These are phyloP conservation scores for Hippophae rhamnoides DNA, from an alignment of 306 rosid genomes.

Conservation along the genomic window DNA sequence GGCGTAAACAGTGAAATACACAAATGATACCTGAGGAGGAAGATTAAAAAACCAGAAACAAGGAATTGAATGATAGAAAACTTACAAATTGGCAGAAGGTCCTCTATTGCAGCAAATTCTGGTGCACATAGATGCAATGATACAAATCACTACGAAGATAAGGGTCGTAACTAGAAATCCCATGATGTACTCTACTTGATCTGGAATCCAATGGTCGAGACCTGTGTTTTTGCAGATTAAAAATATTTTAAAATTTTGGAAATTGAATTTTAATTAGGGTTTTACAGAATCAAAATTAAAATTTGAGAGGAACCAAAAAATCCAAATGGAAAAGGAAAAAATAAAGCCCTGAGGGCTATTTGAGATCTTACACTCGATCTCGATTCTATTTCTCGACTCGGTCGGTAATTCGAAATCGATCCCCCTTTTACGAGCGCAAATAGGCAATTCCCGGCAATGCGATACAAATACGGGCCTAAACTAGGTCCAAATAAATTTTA, in stretches of 20 bases:
- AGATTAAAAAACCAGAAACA: neutral
- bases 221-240: slow-evolving; percentile 25
- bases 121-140: slow-evolving; percentile 64
- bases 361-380: slow-evolving; percentile 5
- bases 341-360: slow-evolving; percentile 7
- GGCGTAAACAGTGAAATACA: too few relatives aligned
- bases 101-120: slow-evolving; percentile 78
- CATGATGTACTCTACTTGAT: slow-evolving; percentile 50
- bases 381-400: too few relatives aligned
- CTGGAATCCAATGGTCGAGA: slow-evolving; percentile 25
- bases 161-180: slow-evolving; percentile 72
- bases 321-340: neutral
- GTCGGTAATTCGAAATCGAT: too few relatives aligned
- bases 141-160: slow-evolving; percentile 56
- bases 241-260: neutral
- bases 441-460: too few relatives aligned
- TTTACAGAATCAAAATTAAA: neutral
- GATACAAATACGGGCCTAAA: too few relatives aligned
- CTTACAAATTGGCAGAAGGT: slow-evolving; percentile 69
- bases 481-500: too few relatives aligned
- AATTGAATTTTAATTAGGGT: slow-evolving; percentile 1
- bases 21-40: too few relatives aligned
- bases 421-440: too few relatives aligned
- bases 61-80: slow-evolving; percentile 2
- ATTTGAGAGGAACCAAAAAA: neutral